Conservation (phyloP, 2,329 filamentous ascomycete species). For the Colletotrichum sublineola region DNA sequence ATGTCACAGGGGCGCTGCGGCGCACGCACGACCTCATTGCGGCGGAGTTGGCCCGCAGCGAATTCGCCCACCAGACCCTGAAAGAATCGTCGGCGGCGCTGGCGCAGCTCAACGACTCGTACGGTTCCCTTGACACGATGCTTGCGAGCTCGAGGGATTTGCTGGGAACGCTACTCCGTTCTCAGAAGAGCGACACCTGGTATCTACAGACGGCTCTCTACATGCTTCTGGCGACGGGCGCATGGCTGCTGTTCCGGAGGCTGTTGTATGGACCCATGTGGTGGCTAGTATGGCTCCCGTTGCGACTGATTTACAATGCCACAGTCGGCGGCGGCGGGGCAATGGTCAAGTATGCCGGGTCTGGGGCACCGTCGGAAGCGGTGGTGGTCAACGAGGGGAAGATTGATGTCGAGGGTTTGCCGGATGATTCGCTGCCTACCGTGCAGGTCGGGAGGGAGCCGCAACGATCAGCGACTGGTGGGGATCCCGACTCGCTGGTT, state of each 20-base stretch:
- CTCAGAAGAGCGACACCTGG: slow-evolving; percentile 98
- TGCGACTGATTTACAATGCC: slow-evolving; percentile 75
- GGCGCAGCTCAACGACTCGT: slow-evolving; percentile 83
- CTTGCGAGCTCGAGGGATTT: slow-evolving; percentile 81
- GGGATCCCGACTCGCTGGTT: slow-evolving; percentile 57
- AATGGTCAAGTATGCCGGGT: slow-evolving; percentile 55
- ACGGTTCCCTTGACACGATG: slow-evolving; percentile 82
- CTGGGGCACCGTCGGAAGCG: slow-evolving; percentile 42
- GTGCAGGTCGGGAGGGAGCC: slow-evolving; percentile 57
- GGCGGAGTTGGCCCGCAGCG: slow-evolving; percentile 84
- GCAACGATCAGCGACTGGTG: slow-evolving; percentile 45
- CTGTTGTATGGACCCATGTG: slow-evolving; percentile 90
- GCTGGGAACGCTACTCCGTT: slow-evolving; percentile 82
- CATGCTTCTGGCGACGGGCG: slow-evolving; percentile 80
- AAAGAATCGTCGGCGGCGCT: slow-evolving; percentile 87
- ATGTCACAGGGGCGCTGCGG: slow-evolving; percentile 86
- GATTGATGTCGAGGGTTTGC: slow-evolving; percentile 52
- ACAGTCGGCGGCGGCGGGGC: slow-evolving; percentile 68
- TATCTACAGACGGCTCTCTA: slow-evolving; percentile 94
- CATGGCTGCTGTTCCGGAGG: slow-evolving; percentile 88
- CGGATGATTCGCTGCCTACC: slow-evolving; percentile 62
- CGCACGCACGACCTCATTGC: slow-evolving; percentile 90
- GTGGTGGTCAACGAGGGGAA: slow-evolving; percentile 47
- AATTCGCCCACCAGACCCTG: slow-evolving; percentile 91
- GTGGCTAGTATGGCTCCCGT: slow-evolving; percentile 88